phyloP scores from a whole-genome alignment of 805 yeast genomes.

The Zygosaccharomyces bailii region DNA sequence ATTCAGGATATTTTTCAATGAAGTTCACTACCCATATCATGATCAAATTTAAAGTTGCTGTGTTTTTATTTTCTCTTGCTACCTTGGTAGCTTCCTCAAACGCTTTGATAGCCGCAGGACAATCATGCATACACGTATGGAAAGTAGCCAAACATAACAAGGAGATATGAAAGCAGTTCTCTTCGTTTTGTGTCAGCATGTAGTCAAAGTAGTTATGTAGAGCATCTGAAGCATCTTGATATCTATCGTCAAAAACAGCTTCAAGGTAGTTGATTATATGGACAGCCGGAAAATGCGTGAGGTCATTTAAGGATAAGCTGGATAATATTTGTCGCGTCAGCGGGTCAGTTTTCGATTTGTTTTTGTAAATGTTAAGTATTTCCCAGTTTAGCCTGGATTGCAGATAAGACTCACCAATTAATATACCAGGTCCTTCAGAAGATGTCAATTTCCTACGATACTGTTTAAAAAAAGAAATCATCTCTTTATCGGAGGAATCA shows the following conservation, averaged over 20 bases:
- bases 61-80: slow-evolving; percentile 81
- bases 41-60: slow-evolving; percentile 64
- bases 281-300: slow-evolving; percentile 28
- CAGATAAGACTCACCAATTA: slow-evolving; percentile 19
- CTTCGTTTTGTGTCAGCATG: slow-evolving; percentile 63
- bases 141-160: slow-evolving; percentile 66
- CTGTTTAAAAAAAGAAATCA: slow-evolving; percentile 15
- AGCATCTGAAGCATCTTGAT: slow-evolving; percentile 45
- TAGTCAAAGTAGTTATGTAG: slow-evolving; percentile 66
- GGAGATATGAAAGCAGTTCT: slow-evolving; percentile 72
- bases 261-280: slow-evolving; percentile 26
- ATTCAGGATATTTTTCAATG: slow-evolving; percentile 61
- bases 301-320: slow-evolving; percentile 20
- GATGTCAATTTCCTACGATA: slow-evolving; percentile 3
- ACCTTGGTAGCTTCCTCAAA: slow-evolving; percentile 84
- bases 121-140: slow-evolving; percentile 65
- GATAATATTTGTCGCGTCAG: slow-evolving; percentile 8
- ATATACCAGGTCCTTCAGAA: slow-evolving; percentile 1
- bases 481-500: slow-evolving; percentile 8
- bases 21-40: slow-evolving; percentile 73
- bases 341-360: slow-evolving; percentile 6
- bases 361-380: slow-evolving; percentile 13
- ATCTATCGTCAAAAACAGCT: slow-evolving; percentile 16
- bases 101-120: slow-evolving; percentile 67
- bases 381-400: slow-evolving; percentile 26